Conservation (phyloP, 2,329 filamentous ascomycete species). For the Epichloe elymi region DNA sequence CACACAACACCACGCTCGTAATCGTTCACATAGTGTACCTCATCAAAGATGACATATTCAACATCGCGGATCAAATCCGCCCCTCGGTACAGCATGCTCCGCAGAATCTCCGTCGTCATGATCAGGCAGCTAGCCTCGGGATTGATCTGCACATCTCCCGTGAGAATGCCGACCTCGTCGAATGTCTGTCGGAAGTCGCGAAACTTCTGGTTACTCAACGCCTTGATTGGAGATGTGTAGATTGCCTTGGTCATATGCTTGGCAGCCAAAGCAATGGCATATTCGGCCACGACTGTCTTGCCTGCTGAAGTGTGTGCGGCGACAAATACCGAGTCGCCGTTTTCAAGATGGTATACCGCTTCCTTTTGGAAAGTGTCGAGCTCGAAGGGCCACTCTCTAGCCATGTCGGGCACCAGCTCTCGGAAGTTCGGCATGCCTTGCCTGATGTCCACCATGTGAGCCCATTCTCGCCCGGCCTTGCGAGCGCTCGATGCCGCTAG, state of each 20-base stretch:
- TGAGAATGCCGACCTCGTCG: constrained; percentile 92
- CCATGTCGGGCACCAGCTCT: constrained; percentile 92
- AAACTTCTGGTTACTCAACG: constrained; percentile 96
- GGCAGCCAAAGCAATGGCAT: constrained; percentile 90
- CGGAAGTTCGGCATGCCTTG: constrained; percentile 87
- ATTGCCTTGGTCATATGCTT: constrained; percentile 99
- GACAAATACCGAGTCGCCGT: constrained; percentile 93
- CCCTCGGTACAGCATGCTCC: constrained; percentile 95
- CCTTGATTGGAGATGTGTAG: constrained; percentile 97
- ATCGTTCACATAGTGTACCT: constrained; percentile 98
- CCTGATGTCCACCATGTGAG: constrained; percentile 95
- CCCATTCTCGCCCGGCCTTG: constrained; percentile 78
- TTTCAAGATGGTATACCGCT: constrained; percentile 92
- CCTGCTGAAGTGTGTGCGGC: constrained; percentile 95
- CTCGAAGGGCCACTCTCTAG: constrained; percentile 90
- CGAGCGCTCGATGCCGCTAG: constrained; percentile 59
- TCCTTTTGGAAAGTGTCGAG: constrained; percentile 98
- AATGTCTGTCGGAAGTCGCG: constrained; percentile 84
- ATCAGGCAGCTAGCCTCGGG: constrained; percentile 96
- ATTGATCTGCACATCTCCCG: constrained; percentile 94
- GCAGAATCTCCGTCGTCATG: constrained; percentile 96
- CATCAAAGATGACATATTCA: constrained; percentile 97
- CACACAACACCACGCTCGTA: constrained; percentile 91
- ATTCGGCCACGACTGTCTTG: constrained; percentile 96
- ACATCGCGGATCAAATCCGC: constrained; percentile 94